phyloP scores from a whole-genome alignment of 176 grass and related monocot genomes.

The Musa schizocarpa region DNA sequence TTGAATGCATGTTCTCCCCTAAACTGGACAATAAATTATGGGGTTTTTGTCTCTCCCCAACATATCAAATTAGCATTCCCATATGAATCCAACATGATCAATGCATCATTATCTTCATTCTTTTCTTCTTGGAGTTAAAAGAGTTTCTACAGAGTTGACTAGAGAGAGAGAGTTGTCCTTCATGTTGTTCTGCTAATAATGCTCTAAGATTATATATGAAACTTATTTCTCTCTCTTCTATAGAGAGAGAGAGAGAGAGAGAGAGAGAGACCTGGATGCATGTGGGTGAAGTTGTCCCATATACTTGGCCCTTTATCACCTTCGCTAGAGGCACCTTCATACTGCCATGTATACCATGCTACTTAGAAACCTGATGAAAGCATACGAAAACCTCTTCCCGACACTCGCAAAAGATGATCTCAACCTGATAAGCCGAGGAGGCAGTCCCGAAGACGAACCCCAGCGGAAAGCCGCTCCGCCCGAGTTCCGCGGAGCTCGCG shows the following conservation, averaged over 20 bases:
- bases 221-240: neutral
- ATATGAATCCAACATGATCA: no score
- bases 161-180: neutral
- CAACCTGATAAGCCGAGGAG: constrained; percentile 71
- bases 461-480: constrained; percentile 38
- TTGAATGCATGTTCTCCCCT: no score
- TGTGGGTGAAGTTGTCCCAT: constrained; percentile 78
- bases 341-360: constrained; percentile 30
- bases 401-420: neutral
- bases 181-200: neutral
- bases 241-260: constrained; percentile 2
- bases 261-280: constrained; percentile 51
- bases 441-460: constrained; percentile 70
- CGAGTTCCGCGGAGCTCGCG: neutral
- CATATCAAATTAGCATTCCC: no score
- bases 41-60: no score
- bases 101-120: no score
- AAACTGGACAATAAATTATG: no score
- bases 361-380: neutral
- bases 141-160: neutral
- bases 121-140: no score
- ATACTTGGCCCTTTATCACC: constrained; percentile 58
- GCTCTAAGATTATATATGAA: neutral
- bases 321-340: constrained; percentile 59
- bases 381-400: neutral